Conservation (phyloP, 768 basidiomycete genomes). For the Asterophora lycoperdoides region DNA sequence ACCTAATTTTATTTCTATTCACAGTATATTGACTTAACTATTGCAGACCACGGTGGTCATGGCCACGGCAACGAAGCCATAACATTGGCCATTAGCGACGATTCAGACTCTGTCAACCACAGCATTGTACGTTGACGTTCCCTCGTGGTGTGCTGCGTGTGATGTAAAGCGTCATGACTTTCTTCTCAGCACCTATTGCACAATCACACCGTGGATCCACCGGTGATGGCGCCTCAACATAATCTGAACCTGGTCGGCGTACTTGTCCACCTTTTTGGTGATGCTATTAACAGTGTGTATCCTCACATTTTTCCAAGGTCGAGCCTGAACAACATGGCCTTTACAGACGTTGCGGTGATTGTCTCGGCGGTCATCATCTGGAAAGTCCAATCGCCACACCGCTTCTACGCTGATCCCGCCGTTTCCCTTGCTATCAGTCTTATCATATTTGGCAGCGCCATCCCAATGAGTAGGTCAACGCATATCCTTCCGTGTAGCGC, state of each 20-base stretch:
- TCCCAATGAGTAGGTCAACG: constrained; percentile 43
- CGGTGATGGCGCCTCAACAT: constrained; percentile 26
- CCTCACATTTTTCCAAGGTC: neutral
- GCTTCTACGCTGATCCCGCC: constrained; percentile 54
- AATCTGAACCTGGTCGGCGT: constrained; percentile 48
- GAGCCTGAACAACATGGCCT: neutral
- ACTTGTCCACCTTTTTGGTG: constrained; percentile 47
- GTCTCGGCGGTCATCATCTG: constrained; percentile 47
- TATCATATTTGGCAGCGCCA: constrained; percentile 49
- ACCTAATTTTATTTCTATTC: neutral
- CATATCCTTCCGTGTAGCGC: neutral
- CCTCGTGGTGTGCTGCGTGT: neutral
- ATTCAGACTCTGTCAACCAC: constrained; percentile 14
- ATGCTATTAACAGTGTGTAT: constrained; percentile 48
- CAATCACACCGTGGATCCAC: constrained; percentile 43
- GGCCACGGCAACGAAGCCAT: constrained; percentile 29
- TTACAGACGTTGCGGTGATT: constrained; percentile 50
- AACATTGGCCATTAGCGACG: constrained; percentile 4
- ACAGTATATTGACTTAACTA: neutral
- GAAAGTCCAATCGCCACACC: constrained; percentile 38
- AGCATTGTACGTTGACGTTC: constrained; percentile 24
- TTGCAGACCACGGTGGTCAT: constrained; percentile 39
- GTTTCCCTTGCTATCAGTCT: constrained; percentile 46
- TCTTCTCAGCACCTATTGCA: constrained; percentile 42
- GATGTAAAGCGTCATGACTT: neutral